Base-by-base conservation (phyloP, 2,329 filamentous ascomycete species). In the Botrytis deweyae region DNA sequence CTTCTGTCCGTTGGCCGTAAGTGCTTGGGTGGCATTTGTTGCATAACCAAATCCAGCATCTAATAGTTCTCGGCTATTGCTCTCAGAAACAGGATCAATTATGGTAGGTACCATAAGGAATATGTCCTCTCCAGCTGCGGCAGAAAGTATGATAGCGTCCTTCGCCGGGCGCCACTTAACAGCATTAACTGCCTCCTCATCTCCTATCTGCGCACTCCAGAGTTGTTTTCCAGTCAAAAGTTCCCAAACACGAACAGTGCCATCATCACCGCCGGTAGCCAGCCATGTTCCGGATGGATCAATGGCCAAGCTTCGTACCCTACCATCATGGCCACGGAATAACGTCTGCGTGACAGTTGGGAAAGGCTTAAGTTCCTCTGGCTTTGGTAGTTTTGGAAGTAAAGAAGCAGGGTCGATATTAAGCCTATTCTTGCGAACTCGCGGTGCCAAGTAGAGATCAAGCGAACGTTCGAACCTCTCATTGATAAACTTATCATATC, bases 391-490 rank as follows among this genome's bases (percentile, higher is more conserved):
- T 82, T 98, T 98, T 20, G 96, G 95, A 52, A 99, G 88, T 69
- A 99, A 86, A 55, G 94, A 97, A 82, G 93, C 92, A 4, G 96
- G 96, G 79, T 99, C 96, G 80, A 99, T 98, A 84, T 98, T 97
- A 80, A 99, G 89, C 83, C 95, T 93, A 85, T 95, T 98, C 82
- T 97, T 92, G 75, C 95, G 90, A 73, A 99, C 90, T 80, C 96
- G 89, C 65, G 97, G 96, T 25, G 97, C 96, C 74, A 99, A 88
- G 82, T 99, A 99, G 29, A 99, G 88, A 83, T 99, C 97, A 78
- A 99, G 85, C 82, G 94, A 98, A 77, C 97, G 88, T 83, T 99
- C 95, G 79, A 99, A 99, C 78, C 95, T 92, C 83, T 99, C 96
- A 83, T 98, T 97, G 81, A 99, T 90, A 78, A 98, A 94, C 72